phyloP scores from a whole-genome alignment of 2,329 filamentous ascomycete species.

The Neofusicoccum sp. region DNA sequence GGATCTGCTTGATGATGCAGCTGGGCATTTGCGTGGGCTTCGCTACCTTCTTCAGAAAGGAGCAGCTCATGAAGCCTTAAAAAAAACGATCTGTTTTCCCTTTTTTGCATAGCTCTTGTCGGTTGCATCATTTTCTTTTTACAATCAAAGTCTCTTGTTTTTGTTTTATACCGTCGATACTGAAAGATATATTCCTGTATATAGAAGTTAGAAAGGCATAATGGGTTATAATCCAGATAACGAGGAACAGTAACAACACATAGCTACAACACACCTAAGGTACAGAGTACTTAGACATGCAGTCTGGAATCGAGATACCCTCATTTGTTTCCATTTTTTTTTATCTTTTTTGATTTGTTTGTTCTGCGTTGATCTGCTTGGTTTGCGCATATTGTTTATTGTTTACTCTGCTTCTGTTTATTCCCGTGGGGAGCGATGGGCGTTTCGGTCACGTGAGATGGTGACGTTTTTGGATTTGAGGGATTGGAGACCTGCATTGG shows the following conservation, averaged over 20 bases:
- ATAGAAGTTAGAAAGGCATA: neutral
- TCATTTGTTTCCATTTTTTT: neutral
- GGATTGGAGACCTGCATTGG: no score
- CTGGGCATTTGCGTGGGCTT: conserved; percentile 58
- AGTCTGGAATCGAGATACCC: neutral
- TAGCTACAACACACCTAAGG: neutral
- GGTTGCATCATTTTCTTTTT: neutral
- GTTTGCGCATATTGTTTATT: neutral
- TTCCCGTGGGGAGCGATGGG: neutral
- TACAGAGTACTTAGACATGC: neutral
- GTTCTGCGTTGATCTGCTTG: neutral
- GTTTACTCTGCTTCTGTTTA: neutral
- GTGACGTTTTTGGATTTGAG: neutral
- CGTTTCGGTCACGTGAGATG: neutral
- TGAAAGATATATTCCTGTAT: neutral
- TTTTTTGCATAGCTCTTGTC: no score
- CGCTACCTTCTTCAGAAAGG: conserved; percentile 57
- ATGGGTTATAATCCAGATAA: neutral
- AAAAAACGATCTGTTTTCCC: neutral
- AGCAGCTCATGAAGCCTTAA: conserved; percentile 56
- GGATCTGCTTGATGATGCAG: conserved; percentile 59
- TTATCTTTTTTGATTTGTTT: no score
- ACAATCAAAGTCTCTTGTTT: neutral
- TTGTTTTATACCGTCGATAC: neutral
- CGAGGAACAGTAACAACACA: no score